phyloP scores from a whole-genome alignment of 345 rosid species.

The Eucalyptus cladocalyx region DNA sequence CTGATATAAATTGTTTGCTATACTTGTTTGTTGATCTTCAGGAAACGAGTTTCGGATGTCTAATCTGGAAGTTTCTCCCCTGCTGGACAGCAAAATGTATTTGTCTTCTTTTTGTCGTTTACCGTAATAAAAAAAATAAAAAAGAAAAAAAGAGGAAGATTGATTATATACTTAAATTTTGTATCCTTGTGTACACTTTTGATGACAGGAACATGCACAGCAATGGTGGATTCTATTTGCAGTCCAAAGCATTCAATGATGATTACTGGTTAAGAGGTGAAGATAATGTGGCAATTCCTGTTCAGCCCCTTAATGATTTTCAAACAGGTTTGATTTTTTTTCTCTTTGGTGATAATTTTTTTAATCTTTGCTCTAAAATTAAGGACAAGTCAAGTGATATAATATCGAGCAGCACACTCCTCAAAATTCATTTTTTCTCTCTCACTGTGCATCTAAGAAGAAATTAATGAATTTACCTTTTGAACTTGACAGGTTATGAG shows the following conservation, averaged over 20 bases:
- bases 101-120: neutral
- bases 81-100: constrained; percentile 23
- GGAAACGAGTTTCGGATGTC: constrained; percentile 30
- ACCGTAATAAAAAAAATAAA: neutral
- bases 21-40: neutral
- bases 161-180: too few species aligned
- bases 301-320: constrained; percentile 1
- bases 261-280: constrained; percentile 9
- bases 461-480: neutral
- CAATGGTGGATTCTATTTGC: constrained; percentile 6
- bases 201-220: constrained; percentile 8
- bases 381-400: neutral
- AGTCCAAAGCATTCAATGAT: constrained; percentile 2
- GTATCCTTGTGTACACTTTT: neutral
- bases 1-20: neutral
- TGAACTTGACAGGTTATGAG: neutral
- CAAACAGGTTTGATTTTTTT: constrained; percentile 13
- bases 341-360: neutral
- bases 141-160: too few species aligned
- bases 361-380: neutral
- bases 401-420: neutral
- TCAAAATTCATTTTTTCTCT: neutral
- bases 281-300: constrained; percentile 4
- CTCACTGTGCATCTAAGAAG: neutral
- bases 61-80: constrained; percentile 6